Percentiles rank a stretch among this genome's conserved stretches.
phyloP scores from a whole-genome alignment of 108 stramenopile genomes.

The Discostella pseudostelligera region DNA sequence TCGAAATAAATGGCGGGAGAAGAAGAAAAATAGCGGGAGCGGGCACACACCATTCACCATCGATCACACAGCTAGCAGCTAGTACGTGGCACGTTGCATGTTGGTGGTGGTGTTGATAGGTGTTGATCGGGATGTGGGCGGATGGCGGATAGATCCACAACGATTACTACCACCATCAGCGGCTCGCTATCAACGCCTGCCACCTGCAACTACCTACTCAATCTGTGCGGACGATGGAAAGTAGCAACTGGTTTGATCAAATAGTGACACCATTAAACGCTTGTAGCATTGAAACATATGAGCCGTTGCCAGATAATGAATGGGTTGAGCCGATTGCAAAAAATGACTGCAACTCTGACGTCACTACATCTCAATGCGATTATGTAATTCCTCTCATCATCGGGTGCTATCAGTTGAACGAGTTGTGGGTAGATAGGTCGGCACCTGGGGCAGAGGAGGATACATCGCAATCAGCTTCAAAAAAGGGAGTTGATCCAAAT shows the following conservation, averaged over 20 bases:
- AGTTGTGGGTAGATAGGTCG: conserved; percentile 20
- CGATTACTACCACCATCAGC: background rate
- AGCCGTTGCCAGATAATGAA: conserved; percentile 6
- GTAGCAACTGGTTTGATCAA: conserved; percentile 42
- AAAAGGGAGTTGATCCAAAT: conserved; percentile 4
- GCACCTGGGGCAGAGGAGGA: background rate
- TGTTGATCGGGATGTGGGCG: too few relatives aligned
- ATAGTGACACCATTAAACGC: conserved; percentile 60
- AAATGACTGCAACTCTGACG: background rate
- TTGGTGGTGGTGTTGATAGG: too few relatives aligned
- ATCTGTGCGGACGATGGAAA: conserved; percentile 4
- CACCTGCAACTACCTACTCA: too few relatives aligned
- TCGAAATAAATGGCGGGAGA: too few relatives aligned
- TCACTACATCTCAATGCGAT: background rate
- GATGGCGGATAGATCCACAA: too few relatives aligned
- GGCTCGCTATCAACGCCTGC: conserved; percentile 2
- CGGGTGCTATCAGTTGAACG: conserved; percentile 80
- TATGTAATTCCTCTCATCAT: conserved; percentile 49
- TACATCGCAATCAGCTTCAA: background rate
- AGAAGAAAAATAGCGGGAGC: background rate
- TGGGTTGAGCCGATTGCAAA: background rate
- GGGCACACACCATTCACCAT: background rate
- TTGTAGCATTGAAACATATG: conserved; percentile 68
- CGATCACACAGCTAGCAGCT: too few relatives aligned
- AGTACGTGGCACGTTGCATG: too few relatives aligned